Evolutionary conservation across 345 rosid species (phyloP), one percentile per base, ranked within the genome.

Genomic region (Punica granatum): DNA sequence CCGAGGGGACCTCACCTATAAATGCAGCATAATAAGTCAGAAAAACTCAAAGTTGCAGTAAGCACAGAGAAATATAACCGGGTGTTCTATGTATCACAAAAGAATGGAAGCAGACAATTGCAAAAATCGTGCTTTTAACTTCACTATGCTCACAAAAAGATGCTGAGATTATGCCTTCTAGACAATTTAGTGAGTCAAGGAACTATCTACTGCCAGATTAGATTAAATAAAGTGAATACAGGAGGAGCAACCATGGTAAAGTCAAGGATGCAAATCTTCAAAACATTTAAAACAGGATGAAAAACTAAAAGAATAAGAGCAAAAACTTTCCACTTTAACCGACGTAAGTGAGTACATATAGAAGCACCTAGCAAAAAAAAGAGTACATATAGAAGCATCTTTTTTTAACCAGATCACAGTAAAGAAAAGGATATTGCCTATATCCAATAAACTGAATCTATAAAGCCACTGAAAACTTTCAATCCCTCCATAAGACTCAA

Each of bases 1-100:
- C 69, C 61, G 69, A 73, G 75, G 65, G 33, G 62, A 43, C 74
- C 67, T 65, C 42, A 70, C 82, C 90, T 80, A 71, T 74, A 70
- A 60, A n/a, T 48, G 68, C 39, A 51, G 63, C 14, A 49, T 41
- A 46, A 60, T 19, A 63, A 19, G 31, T 32, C 11, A 69, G 43
- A 15, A 42, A 63, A 25, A 68, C 32, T 35, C 46, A 36, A 36
- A 35, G 46, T n/a, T 10, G 25, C 42, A n/a, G 19, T 18, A 54
- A 54, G 30, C 41, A 10, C 30, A n/a, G 28, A 54, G 28, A 19
- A 54, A 54, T 54, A 28, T 10, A 54, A 54, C 19, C 26, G 19
- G 30, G 19, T 54, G 23, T 32, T 26, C 58, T 51, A 25, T 23
- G 62, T 44, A 64, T 46, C 67, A 60, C 62, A 53, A n/a, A 6